Base-by-base conservation (phyloP, 2,329 filamentous ascomycete species). In the Sporothrix globosa region DNA sequence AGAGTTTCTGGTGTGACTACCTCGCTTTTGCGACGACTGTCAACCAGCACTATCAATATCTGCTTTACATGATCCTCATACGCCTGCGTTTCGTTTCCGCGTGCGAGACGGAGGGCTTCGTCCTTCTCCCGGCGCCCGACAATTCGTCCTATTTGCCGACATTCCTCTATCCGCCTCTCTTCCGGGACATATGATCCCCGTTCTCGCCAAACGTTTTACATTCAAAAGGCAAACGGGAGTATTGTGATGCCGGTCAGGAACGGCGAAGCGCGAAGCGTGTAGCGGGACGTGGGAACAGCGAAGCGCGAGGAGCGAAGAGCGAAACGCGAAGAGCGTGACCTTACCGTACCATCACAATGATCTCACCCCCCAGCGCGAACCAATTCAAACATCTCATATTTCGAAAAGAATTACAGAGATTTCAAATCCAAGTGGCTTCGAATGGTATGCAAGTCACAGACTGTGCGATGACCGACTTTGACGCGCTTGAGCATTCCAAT, bases 81-180 rank as follows among this genome's bases (percentile, higher is more conserved):
- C 5, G 34, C 3, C 34, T 34, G 4, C 34, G 34, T 34, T 34
- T 9, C 4, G 5, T 34, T 4, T 30, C 34, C 6, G 9, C 7
- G 34, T 9, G 34, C 30, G 34, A 13, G 50, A 27, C 4, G 19
- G n/a, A 24, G 50, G 50, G 11, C 19, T 13, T 41, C n/a, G n/a
- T 19, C n/a, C 56, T n/a, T 41, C 34, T n/a, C 9, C 34, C 56
- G 56, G 56, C 10, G 34, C 56, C 56, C 56, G 56, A 44, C 34
- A 11, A 21, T 41, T 60, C n/a, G 54, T 11, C 27, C 54, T 44
- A 24, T 60, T 60, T 60, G 13, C 56, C 56, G 34, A 60, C 41
- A 19, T 34, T 34, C 17, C 17, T 34, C 17, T 39, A 11, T 19
- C 53, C 9, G 34, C 9, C 34, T 34, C 34, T 34, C 34, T 34